Evolutionary conservation across 179 eudicot genomes (phyloP), one percentile per base, ranked within the genome.

Genomic region (Heliamphora pulchella): DNA sequence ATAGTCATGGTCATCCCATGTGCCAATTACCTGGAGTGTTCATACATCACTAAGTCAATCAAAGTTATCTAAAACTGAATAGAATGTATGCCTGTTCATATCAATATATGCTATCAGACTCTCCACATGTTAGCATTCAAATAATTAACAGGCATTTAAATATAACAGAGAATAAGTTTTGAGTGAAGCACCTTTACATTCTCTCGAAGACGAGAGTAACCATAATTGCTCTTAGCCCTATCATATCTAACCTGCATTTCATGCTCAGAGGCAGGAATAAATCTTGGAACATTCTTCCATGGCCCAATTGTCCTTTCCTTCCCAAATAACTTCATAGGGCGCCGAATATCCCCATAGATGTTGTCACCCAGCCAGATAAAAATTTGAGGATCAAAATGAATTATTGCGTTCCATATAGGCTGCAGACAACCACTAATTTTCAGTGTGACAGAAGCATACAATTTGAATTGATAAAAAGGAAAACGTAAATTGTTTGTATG

Each of bases 1-100:
- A 75, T 86, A 91, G 79, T 91, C 96, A 82, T 91, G 96, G 79
- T 91, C 96, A 87, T 91, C 96, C 96, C 96, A 91, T 76, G 91
- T 91, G 77, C 96, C 96, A 83, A 91, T 83, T 31, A 90, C 87
- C 93, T 91, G 53, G 43, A 71, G 46, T 47, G 2, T 81, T 57
- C 81, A 57, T 11, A 57, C 55, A 68, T 43, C 14, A 13, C 43
- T 6, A 1, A 1, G 57, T 70, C 53, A 69, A 76, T 20, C 55
- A 54, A 53, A 17, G 64, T 41, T 78, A 65, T 79, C 6, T 1
- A 8, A 63, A 48, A 22, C 2, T 18, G 69, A 63, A 58, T 14
- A 58, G 50, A 74, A 74, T 48, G 6, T 64, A 53, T n/a, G 13
- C 39, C 66, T 58, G 44, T 31, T 11, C 58, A 39, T 2, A 41